A percentile compares a stretch with the other conserved stretches of the same genome.
Evolutionary conservation across 768 basidiomycete species (phyloP).

Genomic region (Kwoniella pini): DNA sequence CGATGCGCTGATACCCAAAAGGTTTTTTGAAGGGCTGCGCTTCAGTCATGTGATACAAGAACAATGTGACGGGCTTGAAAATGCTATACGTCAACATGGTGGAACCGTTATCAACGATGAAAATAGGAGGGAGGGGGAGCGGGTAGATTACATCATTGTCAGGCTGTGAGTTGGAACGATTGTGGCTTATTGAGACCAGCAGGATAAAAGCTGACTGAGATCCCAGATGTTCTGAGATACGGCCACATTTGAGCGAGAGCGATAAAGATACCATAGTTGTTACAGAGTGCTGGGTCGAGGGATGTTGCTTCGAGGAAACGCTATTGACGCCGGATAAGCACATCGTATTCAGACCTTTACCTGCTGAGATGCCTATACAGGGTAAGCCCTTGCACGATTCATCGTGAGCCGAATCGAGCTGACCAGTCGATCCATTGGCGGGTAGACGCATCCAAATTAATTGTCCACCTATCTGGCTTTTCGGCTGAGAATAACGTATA

Average conservation of each 20-base stretch:
- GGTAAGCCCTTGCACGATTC: conserved; percentile 57
- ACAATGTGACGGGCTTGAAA: conserved; percentile 31
- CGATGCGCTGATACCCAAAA: not conserved
- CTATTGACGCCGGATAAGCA: conserved; percentile 70
- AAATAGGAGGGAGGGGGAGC: conserved; percentile 29
- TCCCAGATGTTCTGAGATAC: conserved; percentile 20
- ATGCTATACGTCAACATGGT: conserved; percentile 38
- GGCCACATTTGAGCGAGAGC: conserved; percentile 13
- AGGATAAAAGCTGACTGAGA: not conserved
- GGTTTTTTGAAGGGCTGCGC: conserved; percentile 40
- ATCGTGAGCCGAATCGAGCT: not conserved
- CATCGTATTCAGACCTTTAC: conserved; percentile 69
- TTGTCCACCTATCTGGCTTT: conserved; percentile 73
- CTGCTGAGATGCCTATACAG: conserved; percentile 62
- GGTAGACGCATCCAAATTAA: conserved; percentile 63
- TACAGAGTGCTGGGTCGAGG: conserved; percentile 93
- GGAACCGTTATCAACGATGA: conserved; percentile 31
- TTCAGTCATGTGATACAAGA: conserved; percentile 42
- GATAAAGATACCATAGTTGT: conserved; percentile 54
- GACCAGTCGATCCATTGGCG: not conserved
- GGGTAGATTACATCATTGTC: conserved; percentile 49
- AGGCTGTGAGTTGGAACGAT: conserved; percentile 51
- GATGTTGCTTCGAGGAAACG: conserved; percentile 74
- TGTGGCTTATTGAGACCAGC: not conserved
- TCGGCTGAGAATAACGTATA: conserved; percentile 67